Base-by-base conservation (phyloP, 768 basidiomycete species). In the Suillus ampliporus region DNA sequence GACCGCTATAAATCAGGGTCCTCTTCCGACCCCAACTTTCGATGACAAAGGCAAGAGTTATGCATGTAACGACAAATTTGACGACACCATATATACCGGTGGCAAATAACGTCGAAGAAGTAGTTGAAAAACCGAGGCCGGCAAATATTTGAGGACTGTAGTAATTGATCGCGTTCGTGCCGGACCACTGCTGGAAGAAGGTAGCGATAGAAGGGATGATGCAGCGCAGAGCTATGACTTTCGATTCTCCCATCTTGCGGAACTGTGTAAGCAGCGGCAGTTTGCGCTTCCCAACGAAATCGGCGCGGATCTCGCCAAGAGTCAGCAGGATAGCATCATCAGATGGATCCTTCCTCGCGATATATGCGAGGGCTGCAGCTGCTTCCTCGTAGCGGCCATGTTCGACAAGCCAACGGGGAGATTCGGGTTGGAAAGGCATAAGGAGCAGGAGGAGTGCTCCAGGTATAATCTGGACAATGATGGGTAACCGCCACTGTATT, bases 81-180 rank as follows among this genome's bases (percentile, higher is more conserved):
- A 80, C 76, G 50, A 79, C 71, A 19, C 79, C 80, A 50, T 80
- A 80, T 28, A 81, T 66, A 11, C 79, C 79, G 0, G 80, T 81
- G 2, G 79, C 78, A 38, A 80, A 65, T 2, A 81, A 71, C n/a
- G 76, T 66, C 0, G 74, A 62, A 0, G 68, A 70, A 28, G 72
- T 74, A 38, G 68, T 65, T 1, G 72, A 71, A n/a, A 81, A 58
- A 0, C 79, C 80, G 17, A 80, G 72, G 3, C 66, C 58, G 3
- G 71, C 67, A 46, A 80, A 81, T 53, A 81, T 77, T 26, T 69
- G 51, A 1, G 79, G 80, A 19, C 75, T 62, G 52, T 78, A 80
- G 58, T 80, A 81, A 66, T 79, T 79, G 67, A 81, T 75, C 4
- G 78, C 74, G 69, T 79, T 80, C 51, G 78, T 76, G 31, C 80